A percentile compares a stretch with the other conserved stretches of the same genome.
Evolutionary conservation across 306 rosid species (phyloP).

Genomic region (Trifolium subterraneum): DNA sequence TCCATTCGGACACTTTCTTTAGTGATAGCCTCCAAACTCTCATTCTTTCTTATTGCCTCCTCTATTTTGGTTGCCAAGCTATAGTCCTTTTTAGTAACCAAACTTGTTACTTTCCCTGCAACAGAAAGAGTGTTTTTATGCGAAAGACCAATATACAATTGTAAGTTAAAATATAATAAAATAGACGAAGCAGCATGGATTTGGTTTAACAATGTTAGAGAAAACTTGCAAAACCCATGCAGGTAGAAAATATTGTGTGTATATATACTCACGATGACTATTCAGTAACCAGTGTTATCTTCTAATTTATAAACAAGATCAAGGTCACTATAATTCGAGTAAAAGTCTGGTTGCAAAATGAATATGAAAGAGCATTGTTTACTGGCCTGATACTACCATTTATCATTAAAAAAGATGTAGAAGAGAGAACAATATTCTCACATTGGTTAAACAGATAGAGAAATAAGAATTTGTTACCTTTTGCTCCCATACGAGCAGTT

Average conservation of each 20-base stretch:
- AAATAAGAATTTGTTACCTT: slow-evolving; percentile 58
- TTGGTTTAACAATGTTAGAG: slow-evolving; percentile 8
- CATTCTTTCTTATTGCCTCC: slow-evolving; percentile 89
- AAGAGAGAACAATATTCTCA: slow-evolving; percentile 12
- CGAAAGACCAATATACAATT: slow-evolving; percentile 22
- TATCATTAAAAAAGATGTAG: background rate
- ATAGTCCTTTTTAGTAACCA: slow-evolving; percentile 72
- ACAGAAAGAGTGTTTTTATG: background rate
- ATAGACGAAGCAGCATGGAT: slow-evolving; percentile 4
- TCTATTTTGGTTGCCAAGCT: slow-evolving; percentile 75
- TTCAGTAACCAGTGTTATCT: slow-evolving; percentile 10
- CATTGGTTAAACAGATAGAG: slow-evolving; percentile 1
- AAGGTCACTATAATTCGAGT: slow-evolving; percentile 9
- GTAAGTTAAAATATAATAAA: slow-evolving; percentile 18
- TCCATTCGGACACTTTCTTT: slow-evolving; percentile 71
- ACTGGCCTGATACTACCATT: background rate
- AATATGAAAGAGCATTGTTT: background rate
- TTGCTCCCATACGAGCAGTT: slow-evolving; percentile 99
- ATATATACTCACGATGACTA: background rate
- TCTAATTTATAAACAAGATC: slow-evolving; percentile 19
- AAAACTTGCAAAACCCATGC: slow-evolving; percentile 8
- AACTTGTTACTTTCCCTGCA: slow-evolving; percentile 95
- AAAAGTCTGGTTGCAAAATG: slow-evolving; percentile 11
- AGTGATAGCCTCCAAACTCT: slow-evolving; percentile 85
- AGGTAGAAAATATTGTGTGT: slow-evolving; percentile 10